Evolutionary conservation across 208 protist genomes (phyloP).

Genomic region (Lotmaria passim): DNA sequence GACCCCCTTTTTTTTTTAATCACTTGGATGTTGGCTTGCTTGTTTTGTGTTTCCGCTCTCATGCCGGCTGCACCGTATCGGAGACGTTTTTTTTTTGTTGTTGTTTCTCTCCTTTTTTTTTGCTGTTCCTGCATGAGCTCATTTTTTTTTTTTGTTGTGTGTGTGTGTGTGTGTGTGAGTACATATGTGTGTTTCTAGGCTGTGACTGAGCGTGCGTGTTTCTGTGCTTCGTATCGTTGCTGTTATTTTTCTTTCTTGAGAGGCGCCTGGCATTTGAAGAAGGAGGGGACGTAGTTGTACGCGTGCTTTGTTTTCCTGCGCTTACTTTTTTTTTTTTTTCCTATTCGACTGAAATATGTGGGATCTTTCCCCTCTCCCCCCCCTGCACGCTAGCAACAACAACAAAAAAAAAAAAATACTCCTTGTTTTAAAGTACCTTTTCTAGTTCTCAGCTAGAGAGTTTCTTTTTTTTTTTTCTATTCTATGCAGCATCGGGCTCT

Average conservation of each 20-base stretch:
- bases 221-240: too few species aligned
- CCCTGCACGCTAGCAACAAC: too few species aligned
- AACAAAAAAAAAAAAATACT: too few species aligned
- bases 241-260: neutral
- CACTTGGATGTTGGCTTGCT: too few species aligned
- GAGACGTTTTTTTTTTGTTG: slow-evolving; percentile 3
- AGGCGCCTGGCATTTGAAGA: neutral
- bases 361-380: too few species aligned
- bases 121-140: neutral
- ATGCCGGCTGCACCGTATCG: too few species aligned
- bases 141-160: neutral
- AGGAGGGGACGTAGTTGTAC: neutral
- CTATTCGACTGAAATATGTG: neutral
- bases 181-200: neutral
- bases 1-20: too few species aligned
- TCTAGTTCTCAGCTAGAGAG: too few species aligned
- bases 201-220: neutral
- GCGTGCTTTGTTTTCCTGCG: neutral
- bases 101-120: slow-evolving; percentile 1
- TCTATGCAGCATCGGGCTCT: too few species aligned
- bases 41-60: neutral
- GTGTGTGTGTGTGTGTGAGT: neutral
- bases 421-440: too few species aligned
- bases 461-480: too few species aligned
- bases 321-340: slow-evolving; percentile 6